Evolutionary conservation across 257 asterid genomes (phyloP).

Genomic region (Avicennia marina): DNA sequence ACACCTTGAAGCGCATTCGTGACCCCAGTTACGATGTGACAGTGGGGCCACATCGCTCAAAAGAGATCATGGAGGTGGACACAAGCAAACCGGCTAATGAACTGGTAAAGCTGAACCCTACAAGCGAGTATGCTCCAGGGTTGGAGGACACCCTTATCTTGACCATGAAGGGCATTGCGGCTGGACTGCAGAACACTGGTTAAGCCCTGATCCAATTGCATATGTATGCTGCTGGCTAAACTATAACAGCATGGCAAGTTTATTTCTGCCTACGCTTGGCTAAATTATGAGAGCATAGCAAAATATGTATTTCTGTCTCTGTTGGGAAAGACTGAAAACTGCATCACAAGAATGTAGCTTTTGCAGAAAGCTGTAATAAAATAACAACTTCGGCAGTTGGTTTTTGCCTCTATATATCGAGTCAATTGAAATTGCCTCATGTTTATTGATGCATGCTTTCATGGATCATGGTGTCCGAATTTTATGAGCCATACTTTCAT

Average conservation of each 20-base stretch:
- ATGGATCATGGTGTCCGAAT: too few species aligned
- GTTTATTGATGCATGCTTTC: too few species aligned
- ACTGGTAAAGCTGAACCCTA: slow-evolving; percentile 75
- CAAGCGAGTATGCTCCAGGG: slow-evolving; percentile 86
- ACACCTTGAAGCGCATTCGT: slow-evolving; percentile 76
- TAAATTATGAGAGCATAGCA: background rate
- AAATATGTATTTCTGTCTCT: background rate
- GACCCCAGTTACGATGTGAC: slow-evolving; percentile 67
- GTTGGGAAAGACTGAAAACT: background rate
- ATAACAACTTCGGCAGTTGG: too few species aligned
- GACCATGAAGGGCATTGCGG: slow-evolving; percentile 96
- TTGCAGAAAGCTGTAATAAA: too few species aligned
- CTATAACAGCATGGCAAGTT: background rate
- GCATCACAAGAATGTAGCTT: background rate
- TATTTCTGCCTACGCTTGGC: background rate
- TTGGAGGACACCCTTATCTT: slow-evolving; percentile 83
- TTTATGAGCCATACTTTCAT: too few species aligned
- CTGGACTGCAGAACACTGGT: slow-evolving; percentile 93
- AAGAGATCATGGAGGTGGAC: slow-evolving; percentile 58
- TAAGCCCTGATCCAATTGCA: too few species aligned
- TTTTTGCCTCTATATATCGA: too few species aligned
- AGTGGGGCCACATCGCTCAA: slow-evolving; percentile 61
- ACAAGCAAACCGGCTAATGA: slow-evolving; percentile 75
- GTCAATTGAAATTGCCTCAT: too few species aligned
- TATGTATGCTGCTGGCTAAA: background rate